Conservation (phyloP, 768 basidiomycete genomes). For the Saitozyma podzolica region DNA sequence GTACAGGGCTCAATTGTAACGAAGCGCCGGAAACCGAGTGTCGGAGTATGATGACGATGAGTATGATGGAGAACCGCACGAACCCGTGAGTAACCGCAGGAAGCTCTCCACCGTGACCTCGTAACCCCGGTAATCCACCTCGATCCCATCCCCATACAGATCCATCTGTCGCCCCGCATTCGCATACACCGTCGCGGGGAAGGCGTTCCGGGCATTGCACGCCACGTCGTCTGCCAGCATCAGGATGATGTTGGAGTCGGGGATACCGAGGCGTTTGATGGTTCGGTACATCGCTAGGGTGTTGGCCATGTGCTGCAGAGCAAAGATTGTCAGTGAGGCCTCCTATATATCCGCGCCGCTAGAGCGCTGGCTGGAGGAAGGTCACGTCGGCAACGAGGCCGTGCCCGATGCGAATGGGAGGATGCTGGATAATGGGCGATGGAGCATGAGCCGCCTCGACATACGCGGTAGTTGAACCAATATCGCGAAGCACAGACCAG, state of each 20-base stretch:
- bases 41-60: not conserved
- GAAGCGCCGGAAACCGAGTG: too few species aligned
- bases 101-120: constrained; percentile 98
- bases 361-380: not conserved
- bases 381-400: too few species aligned
- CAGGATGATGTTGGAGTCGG: constrained; percentile 97
- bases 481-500: constrained; percentile 90
- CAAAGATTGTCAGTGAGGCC: not conserved
- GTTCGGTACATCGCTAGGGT: constrained; percentile 99
- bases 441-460: constrained; percentile 34
- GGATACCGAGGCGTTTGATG: constrained; percentile 94
- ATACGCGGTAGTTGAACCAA: constrained; percentile 97
- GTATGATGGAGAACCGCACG: constrained; percentile 25
- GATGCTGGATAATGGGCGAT: not conserved
- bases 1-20: too few species aligned
- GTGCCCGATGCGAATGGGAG: not conserved
- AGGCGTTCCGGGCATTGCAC: constrained; percentile 88
- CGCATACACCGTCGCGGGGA: constrained; percentile 90
- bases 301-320: constrained; percentile 92
- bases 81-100: constrained; percentile 85
- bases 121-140: constrained; percentile 97
- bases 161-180: constrained; percentile 78
- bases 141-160: constrained; percentile 92
- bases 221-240: constrained; percentile 98
- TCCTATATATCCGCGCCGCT: too few species aligned